Evolutionary conservation across 2,329 filamentous ascomycete species (phyloP), one percentile per base, ranked within the genome.

Genomic region (Cladophialophora immunda): DNA sequence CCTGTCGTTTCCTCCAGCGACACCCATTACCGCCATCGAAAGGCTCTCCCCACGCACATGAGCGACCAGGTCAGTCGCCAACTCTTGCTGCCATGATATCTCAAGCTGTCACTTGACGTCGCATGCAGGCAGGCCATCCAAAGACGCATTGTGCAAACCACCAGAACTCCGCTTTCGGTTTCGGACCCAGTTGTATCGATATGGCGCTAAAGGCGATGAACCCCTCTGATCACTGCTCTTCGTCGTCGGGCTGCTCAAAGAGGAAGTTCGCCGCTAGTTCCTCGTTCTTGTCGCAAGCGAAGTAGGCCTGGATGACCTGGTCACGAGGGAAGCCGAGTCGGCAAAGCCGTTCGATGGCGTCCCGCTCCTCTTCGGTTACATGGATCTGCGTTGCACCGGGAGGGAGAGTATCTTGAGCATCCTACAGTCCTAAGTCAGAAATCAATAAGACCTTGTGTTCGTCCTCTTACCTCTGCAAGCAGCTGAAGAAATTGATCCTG

Each of bases 201-300:
- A 30, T 38, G 45, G 45, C 25, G 58, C 58, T 53, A 30, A 61
- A 15, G 30, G 13, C 41, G 13, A 61, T 32, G 27, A 53, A 19
- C 15, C 22, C 25, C 45, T 25, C 11, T 5, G 45, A 34, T 64
- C 59, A 72, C 61, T 68, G 62, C 60, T 66, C 54, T 41, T 70
- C 70, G 30, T 81, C 78, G 56, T 97, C 93, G 9, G 94, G 94
- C 81, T 98, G 93, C 75, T 99, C 95, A 77, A 99, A 99, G 67
- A 99, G 85, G 81, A 97, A 98, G 82, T 99, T 99, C 71, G 95
- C 95, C 0, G 95, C 95, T 59, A 99, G 86, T 81, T 99, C 95
- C 82, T 99, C 95, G 79, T 99, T 98, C 87, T 98, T 99, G 81
- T 99, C 95, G 80, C 95, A 99, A 36, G 95, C 95, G 78, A 99